Base-by-base conservation (phyloP, 2,329 filamentous ascomycete species). In the Cytospora piceicola region DNA sequence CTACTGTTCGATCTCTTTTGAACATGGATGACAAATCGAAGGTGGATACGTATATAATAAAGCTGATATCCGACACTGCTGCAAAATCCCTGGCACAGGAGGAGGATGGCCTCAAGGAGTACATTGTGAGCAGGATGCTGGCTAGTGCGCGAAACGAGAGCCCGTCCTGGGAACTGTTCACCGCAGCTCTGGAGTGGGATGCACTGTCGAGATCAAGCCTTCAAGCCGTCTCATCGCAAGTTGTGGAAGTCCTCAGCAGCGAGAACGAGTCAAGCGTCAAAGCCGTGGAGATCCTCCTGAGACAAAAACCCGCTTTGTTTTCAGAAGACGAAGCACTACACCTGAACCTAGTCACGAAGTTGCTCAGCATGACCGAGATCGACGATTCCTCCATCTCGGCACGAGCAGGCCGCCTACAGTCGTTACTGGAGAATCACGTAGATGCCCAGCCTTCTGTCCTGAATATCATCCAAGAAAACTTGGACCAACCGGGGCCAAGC, bases 361-460 rank as follows among this genome's bases (percentile, higher is more conserved):
- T 90, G 0, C 73, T 90, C 0, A 78, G 82, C 17, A 71, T 88
- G 8, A 83, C 81, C 4, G 87, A 89, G 69, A 75, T 82, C 0
- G 73, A 78, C 3, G 78, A 82, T 59, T 58, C 71, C 0, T 61
- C 69, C 0, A 64, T 81, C 4, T 79, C 82, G 2, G 72, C 78
- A 2, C 81, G 80, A 61, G 78, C 81, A 2, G 71, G 73, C 2
- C 72, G 74, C 0, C 72, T 88, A 27, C 82, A 79, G 15, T 73
- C 77, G 0, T 72, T 83, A 1, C 71, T 88, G 17, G 82, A 85
- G 34, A 76, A 74, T 8, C 77, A 80, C 20, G 74, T 75, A 0
- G 73, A 75, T n/a, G 78, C 77, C 17, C 78, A 78, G 14, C 75
- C 80, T 1, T 81, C 83, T 3, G 74, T 84, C 20, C 71, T 84